Conservation (phyloP, 1,139 yeast genomes). For the Saccharomyces hybrid region DNA sequence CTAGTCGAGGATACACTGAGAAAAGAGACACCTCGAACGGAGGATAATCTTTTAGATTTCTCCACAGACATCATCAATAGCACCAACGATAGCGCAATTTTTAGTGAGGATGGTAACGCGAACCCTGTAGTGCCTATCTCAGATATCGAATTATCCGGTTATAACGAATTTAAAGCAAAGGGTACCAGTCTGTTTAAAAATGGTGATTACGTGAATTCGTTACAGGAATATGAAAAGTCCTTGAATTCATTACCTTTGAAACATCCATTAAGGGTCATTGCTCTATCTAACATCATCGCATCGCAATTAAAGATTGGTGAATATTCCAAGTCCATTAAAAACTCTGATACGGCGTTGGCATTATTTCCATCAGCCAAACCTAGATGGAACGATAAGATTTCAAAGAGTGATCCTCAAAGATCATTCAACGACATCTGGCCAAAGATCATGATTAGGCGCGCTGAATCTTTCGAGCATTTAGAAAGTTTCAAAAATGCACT, state of each 20-base stretch:
- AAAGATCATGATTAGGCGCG: constrained; percentile 61
- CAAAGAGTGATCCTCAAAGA: constrained; percentile 45
- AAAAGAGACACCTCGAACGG: not conserved
- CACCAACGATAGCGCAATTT: not conserved
- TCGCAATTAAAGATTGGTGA: constrained; percentile 69
- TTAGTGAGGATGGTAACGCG: not conserved
- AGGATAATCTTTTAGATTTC: constrained; percentile 19
- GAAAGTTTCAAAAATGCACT: constrained; percentile 66
- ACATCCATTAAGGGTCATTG: constrained; percentile 62
- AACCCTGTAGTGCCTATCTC: constrained; percentile 17
- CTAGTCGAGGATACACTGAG: not conserved
- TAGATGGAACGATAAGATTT: constrained; percentile 25
- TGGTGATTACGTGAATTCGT: constrained; percentile 77
- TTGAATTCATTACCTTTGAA: constrained; percentile 52
- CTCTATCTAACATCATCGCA: constrained; percentile 70
- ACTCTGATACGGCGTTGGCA: constrained; percentile 50
- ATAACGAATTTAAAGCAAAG: constrained; percentile 45
- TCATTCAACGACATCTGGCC: constrained; percentile 63
- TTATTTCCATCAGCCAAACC: constrained; percentile 42
- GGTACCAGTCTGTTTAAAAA: constrained; percentile 60
- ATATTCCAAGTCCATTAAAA: constrained; percentile 50
- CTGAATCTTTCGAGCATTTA: constrained; percentile 74
- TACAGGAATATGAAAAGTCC: constrained; percentile 53
- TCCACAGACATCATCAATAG: constrained; percentile 5
- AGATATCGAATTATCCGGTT: constrained; percentile 27